These are phyloP conservation scores for Mycena latifolia DNA, from an alignment of 768 basidiomycete genomes.

Conservation along the genomic window DNA sequence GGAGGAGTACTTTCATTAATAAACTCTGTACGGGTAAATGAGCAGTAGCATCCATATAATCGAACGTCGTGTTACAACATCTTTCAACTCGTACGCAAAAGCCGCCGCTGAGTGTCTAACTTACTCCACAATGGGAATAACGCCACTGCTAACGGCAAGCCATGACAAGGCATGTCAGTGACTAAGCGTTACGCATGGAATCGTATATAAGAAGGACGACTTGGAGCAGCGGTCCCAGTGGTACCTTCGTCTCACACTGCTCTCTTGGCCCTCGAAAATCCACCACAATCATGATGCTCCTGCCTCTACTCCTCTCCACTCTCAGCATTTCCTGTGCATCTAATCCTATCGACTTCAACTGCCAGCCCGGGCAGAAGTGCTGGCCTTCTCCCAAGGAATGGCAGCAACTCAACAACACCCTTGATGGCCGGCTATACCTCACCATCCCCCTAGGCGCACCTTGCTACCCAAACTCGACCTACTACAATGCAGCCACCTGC, in stretches of 20 bases:
- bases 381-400: conserved; percentile 26
- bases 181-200: too few species aligned
- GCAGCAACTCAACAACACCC: conserved; percentile 25
- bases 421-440: conserved; percentile 16
- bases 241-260: conserved; percentile 13
- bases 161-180: conserved; percentile 10
- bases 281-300: conserved; percentile 20
- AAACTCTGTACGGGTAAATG: too few species aligned
- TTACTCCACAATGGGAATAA: conserved; percentile 16
- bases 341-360: conserved; percentile 27
- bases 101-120: too few species aligned
- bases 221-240: conserved; percentile 19
- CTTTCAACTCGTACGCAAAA: too few species aligned
- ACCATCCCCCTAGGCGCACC: conserved; percentile 24
- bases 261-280: conserved; percentile 22
- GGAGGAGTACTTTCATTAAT: too few species aligned
- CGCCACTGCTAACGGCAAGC: conserved; percentile 3
- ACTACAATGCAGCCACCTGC: conserved; percentile 24
- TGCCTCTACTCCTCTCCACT: conserved; percentile 27
- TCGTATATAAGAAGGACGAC: conserved; percentile 18
- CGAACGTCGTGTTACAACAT: too few species aligned
- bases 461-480: conserved; percentile 22
- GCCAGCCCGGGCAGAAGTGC: conserved; percentile 27
- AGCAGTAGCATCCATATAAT: too few species aligned
- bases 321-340: conserved; percentile 27